A percentile compares a stretch with the other conserved stretches of the same genome.
Evolutionary conservation across 768 basidiomycete genomes (phyloP).

Genomic region (Trametes maxima): DNA sequence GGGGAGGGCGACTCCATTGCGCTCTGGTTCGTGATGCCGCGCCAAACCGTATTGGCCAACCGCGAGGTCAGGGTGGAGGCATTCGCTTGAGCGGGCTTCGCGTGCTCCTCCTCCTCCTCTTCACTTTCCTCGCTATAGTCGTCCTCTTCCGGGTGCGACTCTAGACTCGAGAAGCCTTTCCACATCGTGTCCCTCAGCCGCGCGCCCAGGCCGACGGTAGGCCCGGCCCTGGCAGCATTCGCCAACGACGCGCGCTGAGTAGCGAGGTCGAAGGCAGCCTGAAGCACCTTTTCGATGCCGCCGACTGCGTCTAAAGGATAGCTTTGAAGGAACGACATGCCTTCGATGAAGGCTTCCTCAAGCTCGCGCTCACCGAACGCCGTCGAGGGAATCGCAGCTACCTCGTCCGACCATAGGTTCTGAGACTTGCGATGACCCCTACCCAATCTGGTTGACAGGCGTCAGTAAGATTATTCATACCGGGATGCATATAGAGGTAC

Average conservation of each 20-base stretch:
- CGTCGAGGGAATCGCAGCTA: conserved; percentile 40
- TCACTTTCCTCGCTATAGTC: conserved; percentile 39
- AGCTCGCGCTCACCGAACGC: conserved; percentile 52
- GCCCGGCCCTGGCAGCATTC: conserved; percentile 33
- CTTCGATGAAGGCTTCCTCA: conserved; percentile 68
- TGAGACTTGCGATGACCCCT: conserved; percentile 45
- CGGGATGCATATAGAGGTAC: neutral
- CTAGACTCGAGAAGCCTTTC: conserved; percentile 57
- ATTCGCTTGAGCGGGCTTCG: conserved; percentile 25
- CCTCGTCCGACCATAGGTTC: conserved; percentile 59
- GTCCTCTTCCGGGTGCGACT: conserved; percentile 32
- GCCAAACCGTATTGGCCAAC: conserved; percentile 69
- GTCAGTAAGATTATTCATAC: neutral
- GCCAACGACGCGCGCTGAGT: conserved; percentile 46
- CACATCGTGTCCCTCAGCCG: conserved; percentile 64
- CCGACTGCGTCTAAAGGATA: conserved; percentile 70
- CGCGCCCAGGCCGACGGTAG: conserved; percentile 48
- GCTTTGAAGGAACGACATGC: conserved; percentile 60
- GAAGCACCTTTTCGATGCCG: conserved; percentile 70
- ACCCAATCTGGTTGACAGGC: conserved; percentile 47
- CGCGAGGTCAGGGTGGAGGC: conserved; percentile 47
- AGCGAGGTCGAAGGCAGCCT: conserved; percentile 64
- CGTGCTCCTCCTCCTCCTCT: conserved; percentile 16
- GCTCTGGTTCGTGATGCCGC: conserved; percentile 73
- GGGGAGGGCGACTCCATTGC: conserved; percentile 62